phyloP scores from a whole-genome alignment of 495 filamentous ascomycete species.

The Aspergillus nanangensis region DNA sequence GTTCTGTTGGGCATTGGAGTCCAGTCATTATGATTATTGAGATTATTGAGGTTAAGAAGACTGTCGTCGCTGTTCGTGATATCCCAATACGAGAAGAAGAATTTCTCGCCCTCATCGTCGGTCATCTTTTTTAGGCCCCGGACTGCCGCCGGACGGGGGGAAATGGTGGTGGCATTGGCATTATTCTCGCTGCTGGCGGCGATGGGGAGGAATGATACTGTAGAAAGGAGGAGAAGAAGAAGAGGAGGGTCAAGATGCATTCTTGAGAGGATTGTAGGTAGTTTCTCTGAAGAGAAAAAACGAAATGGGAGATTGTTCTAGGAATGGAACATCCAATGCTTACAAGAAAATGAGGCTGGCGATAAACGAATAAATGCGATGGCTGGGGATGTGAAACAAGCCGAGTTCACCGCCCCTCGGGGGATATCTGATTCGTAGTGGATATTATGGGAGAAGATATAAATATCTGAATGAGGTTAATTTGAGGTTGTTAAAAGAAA shows the following conservation, averaged over 20 bases:
- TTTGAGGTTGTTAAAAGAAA: no score
- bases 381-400: background rate
- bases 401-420: no score
- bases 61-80: no score
- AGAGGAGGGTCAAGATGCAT: no score
- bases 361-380: background rate
- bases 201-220: background rate
- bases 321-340: no score
- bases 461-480: no score
- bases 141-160: conserved; percentile 11
- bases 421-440: no score
- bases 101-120: conserved; percentile 78
- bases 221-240: no score
- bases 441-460: no score
- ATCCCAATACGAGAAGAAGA: conserved; percentile 63
- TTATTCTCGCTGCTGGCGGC: conserved; percentile 20
- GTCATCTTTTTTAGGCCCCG: conserved; percentile 70
- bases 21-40: no score
- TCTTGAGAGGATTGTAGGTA: no score
- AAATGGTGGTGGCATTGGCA: conserved; percentile 13
- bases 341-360: background rate
- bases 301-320: background rate
- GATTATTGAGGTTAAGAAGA: no score
- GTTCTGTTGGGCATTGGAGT: background rate
- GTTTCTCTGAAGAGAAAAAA: background rate